Base-by-base conservation (phyloP, 108 stramenopile species). In the Parietichytrium sp. region DNA sequence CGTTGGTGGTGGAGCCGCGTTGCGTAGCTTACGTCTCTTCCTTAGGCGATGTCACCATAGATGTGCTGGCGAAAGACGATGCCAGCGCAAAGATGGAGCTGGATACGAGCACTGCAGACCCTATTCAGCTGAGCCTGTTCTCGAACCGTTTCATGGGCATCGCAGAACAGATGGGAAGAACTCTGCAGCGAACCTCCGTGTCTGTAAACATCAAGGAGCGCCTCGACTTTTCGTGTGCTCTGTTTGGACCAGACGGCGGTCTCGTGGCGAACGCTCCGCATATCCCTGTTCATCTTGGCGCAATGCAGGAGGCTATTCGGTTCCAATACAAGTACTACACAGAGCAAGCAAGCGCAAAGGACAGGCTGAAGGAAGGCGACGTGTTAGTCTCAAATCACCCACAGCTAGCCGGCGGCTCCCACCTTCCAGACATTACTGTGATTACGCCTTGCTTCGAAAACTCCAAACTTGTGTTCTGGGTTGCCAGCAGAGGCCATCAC, bases 121-220 rank as follows among this genome's bases (percentile, higher is more conserved):
- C 95, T 13, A 93, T 98, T 36, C 88, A 93, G 81, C 88, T 98
- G n/a, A 92, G 93, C 10, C 92, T 98, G 48, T 96, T 92, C 86
- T 90, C 93, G 3, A 95, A 96, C 83, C 92, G 95, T 25, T 99
- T 98, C 90, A 99, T 99, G 98, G 94, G 96, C 23, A 97, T 99
- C 84, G 98, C 98, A 7, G 98, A 99, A 84, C 96, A 97, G 89
- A 97, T 97, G 96, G 98, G 98, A 25, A 89, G 95, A 47, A 97
- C 96, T 23, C 86, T 99, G 31, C 94, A 95, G 79, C 89, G 98
- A 36, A 97, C 94, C 3, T 82, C 83, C 25, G 87, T 90, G 38
- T 94, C 93, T 50, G 98, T 99, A 48, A 99, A 99, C 83, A 97
- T 99, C 89, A 99, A 99, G 88, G 98, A 99, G 84, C 88, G 98